These are phyloP conservation scores for Mycena venus DNA, from an alignment of 768 basidiomycete genomes.

Conservation along the genomic window DNA sequence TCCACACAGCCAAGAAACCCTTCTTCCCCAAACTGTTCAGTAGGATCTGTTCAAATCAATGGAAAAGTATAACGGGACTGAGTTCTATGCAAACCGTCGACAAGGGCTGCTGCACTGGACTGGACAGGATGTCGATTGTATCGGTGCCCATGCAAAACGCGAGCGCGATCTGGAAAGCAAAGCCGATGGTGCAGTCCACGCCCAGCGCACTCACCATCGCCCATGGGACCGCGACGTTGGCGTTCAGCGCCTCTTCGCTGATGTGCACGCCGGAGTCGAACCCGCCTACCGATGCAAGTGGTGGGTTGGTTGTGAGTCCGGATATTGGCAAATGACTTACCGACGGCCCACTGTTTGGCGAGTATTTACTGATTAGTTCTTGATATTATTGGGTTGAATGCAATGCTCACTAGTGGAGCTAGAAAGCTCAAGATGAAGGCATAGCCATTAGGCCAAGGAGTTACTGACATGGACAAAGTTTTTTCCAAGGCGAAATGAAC, in stretches of 20 bases:
- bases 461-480: too few relatives aligned
- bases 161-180: slow-evolving; percentile 59
- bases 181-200: slow-evolving; percentile 60
- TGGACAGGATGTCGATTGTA: slow-evolving; percentile 42
- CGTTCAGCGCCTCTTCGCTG: slow-evolving; percentile 60
- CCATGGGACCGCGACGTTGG: slow-evolving; percentile 68
- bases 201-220: slow-evolving; percentile 65
- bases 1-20: slow-evolving; percentile 66
- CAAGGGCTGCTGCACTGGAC: slow-evolving; percentile 51
- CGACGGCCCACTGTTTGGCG: slow-evolving; percentile 5
- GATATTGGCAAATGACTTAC: too few relatives aligned
- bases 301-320: too few relatives aligned
- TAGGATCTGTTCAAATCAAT: slow-evolving; percentile 47
- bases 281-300: slow-evolving; percentile 38
- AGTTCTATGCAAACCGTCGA: slow-evolving; percentile 43
- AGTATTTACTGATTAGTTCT: background rate
- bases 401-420: slow-evolving; percentile 60
- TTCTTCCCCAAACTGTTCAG: slow-evolving; percentile 61
- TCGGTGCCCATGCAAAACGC: slow-evolving; percentile 73
- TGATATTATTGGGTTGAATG: too few relatives aligned
- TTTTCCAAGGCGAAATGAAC: too few relatives aligned
- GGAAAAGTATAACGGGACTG: too few relatives aligned
- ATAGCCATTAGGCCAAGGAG: slow-evolving; percentile 62
- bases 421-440: slow-evolving; percentile 66
- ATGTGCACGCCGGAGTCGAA: slow-evolving; percentile 60